Evolutionary conservation across 805 yeast species (phyloP).

Genomic region (Sungouiella thailandica): DNA sequence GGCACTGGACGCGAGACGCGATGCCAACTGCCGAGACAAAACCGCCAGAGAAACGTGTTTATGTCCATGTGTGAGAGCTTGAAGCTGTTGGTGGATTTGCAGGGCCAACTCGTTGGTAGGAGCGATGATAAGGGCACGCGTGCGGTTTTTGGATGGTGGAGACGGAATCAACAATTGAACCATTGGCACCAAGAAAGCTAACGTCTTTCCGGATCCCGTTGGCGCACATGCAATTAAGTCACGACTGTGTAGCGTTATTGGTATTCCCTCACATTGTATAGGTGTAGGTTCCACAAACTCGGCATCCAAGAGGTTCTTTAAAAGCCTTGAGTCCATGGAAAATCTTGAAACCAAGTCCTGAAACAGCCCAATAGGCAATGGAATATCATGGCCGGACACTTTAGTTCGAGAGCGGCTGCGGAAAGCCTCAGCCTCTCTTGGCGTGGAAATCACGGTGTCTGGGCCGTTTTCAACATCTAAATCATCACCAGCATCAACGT

Average conservation of each 20-base stretch:
- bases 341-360: constrained; percentile 72
- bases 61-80: constrained; percentile 48
- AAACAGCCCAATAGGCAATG: constrained; percentile 89
- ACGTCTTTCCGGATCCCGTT: constrained; percentile 96
- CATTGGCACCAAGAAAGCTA: constrained; percentile 83
- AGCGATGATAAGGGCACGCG: constrained; percentile 75
- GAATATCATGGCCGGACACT: constrained; percentile 78
- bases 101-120: constrained; percentile 94
- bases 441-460: constrained; percentile 40
- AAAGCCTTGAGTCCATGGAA: constrained; percentile 52
- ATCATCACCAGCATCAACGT: constrained; percentile 15
- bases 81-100: constrained; percentile 73
- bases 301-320: constrained; percentile 59
- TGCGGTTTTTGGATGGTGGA: constrained; percentile 37
- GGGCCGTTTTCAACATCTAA: constrained; percentile 23
- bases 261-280: constrained; percentile 87
- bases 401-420: constrained; percentile 63
- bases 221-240: constrained; percentile 95
- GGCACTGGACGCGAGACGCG: constrained; percentile 58
- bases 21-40: constrained; percentile 66
- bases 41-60: constrained; percentile 56
- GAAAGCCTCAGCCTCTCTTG: constrained; percentile 54
- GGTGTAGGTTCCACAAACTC: constrained; percentile 87
- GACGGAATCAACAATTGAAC: constrained; percentile 44
- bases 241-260: constrained; percentile 60